Percentiles rank a stretch among this genome's conserved stretches.
These are phyloP conservation scores for Pythium oligandrum DNA, from an alignment of 352 stramenopile species.

Conservation along the genomic window DNA sequence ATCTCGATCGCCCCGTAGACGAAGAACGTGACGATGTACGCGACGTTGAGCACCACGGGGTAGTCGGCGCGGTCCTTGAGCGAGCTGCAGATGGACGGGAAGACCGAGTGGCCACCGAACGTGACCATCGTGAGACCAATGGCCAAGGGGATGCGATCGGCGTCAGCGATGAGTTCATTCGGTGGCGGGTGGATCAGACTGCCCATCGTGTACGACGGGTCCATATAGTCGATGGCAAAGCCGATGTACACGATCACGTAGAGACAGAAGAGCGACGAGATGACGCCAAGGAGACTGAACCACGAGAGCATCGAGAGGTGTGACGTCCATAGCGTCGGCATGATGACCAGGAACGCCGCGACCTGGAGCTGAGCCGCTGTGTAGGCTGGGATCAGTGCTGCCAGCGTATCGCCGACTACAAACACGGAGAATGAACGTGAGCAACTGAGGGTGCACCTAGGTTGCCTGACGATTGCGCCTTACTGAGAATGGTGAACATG, in stretches of 20 bases:
- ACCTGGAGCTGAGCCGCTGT: conserved; percentile 53
- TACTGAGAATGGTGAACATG: conserved; percentile 82
- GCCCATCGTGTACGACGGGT: conserved; percentile 32
- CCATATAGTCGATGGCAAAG: conserved; percentile 43
- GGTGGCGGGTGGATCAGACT: conserved; percentile 62
- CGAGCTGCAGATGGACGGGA: conserved; percentile 86
- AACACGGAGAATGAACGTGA: not conserved
- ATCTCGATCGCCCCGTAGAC: conserved; percentile 77
- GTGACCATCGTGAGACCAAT: conserved; percentile 87
- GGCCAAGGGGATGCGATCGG: conserved; percentile 61
- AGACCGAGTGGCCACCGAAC: conserved; percentile 84
- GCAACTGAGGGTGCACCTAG: not conserved
- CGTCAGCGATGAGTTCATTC: conserved; percentile 54
- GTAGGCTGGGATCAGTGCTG: conserved; percentile 61
- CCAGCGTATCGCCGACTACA: conserved; percentile 71
- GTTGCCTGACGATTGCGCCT: conserved; percentile 3
- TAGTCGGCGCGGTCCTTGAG: conserved; percentile 61
- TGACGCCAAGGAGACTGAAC: conserved; percentile 81
- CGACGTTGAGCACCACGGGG: conserved; percentile 59
- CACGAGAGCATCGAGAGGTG: conserved; percentile 81
- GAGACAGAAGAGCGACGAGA: conserved; percentile 79
- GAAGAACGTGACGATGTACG: conserved; percentile 61
- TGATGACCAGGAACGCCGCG: conserved; percentile 63
- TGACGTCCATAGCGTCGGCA: conserved; percentile 79
- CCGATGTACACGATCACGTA: conserved; percentile 75